phyloP scores from a whole-genome alignment of 2,329 filamentous ascomycete species.

The Bipolaris zeicola region DNA sequence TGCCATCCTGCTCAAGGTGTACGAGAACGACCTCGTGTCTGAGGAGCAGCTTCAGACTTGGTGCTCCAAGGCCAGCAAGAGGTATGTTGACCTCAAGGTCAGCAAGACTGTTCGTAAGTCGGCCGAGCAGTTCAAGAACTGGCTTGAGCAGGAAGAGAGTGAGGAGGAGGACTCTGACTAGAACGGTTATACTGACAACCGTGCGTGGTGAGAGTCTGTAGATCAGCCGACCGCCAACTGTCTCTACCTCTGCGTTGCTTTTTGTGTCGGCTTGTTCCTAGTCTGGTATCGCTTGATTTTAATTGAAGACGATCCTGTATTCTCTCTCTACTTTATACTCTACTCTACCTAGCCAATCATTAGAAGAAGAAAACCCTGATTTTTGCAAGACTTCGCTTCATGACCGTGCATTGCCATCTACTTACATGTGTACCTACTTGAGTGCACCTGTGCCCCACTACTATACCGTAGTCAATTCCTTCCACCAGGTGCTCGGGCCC shows the following conservation, averaged over 20 bases:
- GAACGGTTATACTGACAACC: not conserved
- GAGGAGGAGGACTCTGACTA: slow-evolving; percentile 51
- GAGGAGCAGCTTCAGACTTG: slow-evolving; percentile 90
- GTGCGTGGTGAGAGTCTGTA: slow-evolving; percentile 7
- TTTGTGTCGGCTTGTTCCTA: slow-evolving; percentile 12
- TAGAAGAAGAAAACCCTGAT: slow-evolving; percentile 11
- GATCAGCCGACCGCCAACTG: slow-evolving; percentile 14
- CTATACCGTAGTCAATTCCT: slow-evolving; percentile 11
- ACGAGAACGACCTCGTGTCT: slow-evolving; percentile 84
- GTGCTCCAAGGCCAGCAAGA: slow-evolving; percentile 96
- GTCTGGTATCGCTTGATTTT: slow-evolving; percentile 7
- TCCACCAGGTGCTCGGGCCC: slow-evolving; percentile 21
- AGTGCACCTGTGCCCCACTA: slow-evolving; percentile 6
- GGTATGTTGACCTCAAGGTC: slow-evolving; percentile 87
- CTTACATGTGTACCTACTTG: too few relatives aligned
- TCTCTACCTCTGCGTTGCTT: slow-evolving; percentile 15
- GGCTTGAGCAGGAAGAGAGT: slow-evolving; percentile 81
- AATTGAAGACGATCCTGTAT: slow-evolving; percentile 8
- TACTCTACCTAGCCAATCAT: slow-evolving; percentile 19
- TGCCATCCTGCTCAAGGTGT: slow-evolving; percentile 86
- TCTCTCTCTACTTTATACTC: slow-evolving; percentile 18
- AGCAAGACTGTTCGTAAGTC: slow-evolving; percentile 97
- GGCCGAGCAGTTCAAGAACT: slow-evolving; percentile 90
- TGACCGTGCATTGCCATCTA: slow-evolving; percentile 11
- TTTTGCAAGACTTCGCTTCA: slow-evolving; percentile 8